Evolutionary conservation across 1,139 yeast species (phyloP).

Genomic region (Nematodospora anomalae): DNA sequence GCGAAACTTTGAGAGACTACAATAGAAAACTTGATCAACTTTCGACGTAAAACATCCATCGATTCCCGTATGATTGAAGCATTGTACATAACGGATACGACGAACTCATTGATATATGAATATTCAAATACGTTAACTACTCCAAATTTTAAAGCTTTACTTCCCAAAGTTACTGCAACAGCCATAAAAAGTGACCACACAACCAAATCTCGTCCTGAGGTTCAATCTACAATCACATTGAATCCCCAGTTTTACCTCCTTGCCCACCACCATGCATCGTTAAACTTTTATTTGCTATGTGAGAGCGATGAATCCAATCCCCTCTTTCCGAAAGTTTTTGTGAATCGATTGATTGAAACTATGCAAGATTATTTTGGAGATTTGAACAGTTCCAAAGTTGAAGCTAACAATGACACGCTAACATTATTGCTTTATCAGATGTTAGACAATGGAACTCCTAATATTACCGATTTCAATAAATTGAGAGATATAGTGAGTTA

Average conservation of each 20-base stretch:
- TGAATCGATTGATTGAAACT: slow-evolving; percentile 50
- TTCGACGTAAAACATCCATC: not conserved
- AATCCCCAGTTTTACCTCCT: slow-evolving; percentile 12
- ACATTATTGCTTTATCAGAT: slow-evolving; percentile 54
- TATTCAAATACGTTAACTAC: slow-evolving; percentile 52
- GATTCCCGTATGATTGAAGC: slow-evolving; percentile 48
- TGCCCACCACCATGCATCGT: slow-evolving; percentile 6
- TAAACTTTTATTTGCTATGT: slow-evolving; percentile 15
- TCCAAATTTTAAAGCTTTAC: slow-evolving; percentile 49
- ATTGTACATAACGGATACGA: slow-evolving; percentile 61
- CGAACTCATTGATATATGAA: slow-evolving; percentile 55
- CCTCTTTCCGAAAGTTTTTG: slow-evolving; percentile 55
- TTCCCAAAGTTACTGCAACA: slow-evolving; percentile 15
- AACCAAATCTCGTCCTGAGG: not conserved
- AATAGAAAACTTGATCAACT: not conserved
- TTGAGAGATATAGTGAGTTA: slow-evolving; percentile 72
- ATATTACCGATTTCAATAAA: slow-evolving; percentile 69
- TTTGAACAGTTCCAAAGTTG: slow-evolving; percentile 60
- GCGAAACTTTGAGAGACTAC: not conserved
- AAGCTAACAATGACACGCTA: slow-evolving; percentile 64
- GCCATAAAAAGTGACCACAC: not conserved
- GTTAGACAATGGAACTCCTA: slow-evolving; percentile 77
- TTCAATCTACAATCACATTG: slow-evolving; percentile 10
- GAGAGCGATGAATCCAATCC: slow-evolving; percentile 33
- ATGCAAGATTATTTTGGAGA: slow-evolving; percentile 60